Base-by-base conservation (phyloP, 352 stramenopile species). In the Aphanomyces euteiches region DNA sequence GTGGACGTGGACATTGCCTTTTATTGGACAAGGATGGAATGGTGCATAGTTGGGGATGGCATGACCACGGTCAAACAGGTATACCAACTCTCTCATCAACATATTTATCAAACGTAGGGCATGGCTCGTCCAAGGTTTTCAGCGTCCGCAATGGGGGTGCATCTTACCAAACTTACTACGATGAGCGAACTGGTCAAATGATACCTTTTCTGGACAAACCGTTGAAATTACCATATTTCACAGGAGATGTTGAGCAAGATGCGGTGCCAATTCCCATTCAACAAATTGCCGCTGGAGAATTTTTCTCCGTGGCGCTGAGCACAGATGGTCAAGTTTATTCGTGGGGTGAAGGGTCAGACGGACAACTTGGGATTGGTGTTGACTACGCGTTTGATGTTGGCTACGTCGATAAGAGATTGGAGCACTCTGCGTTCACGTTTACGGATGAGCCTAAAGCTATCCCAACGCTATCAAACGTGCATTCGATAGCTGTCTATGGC, bases 11-110 rank as follows among this genome's bases (percentile, higher is more conserved):
- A 40, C 83, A 92, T 57, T 83, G 81, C 6, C 74, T 90, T 0
- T 76, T 79, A 15, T 73, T 89, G 45, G 86, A 79, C 1, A 36
- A 75, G 6, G 74, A 85, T 15, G 81, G 81, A 1, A 85, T 89
- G 70, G 75, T 92, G 2, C 80, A 85, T 57, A 89, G 83, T 0
- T 92, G 85, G 85, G 85, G 85, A 0, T 90, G 90, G 15, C 90
- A 90, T 69, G 83, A 89, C 64, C 85, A 92, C 70, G 85, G 85
- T 4, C 85, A 92, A 54, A 76, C 90, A 2, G 85, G 50, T 58
- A 34, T 28, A 28, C 28, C 28, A 28, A 28, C 28, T 28, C 28
- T 28, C 28, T 28, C 2, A 28, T 28, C 28, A 28, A 28, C 28
- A 28, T 28, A 28, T 28, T 28, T 28, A 28, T 28, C 28, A 28